Base-by-base conservation (phyloP, 257 asterid species). In the Nyctanthes arbortristis region DNA sequence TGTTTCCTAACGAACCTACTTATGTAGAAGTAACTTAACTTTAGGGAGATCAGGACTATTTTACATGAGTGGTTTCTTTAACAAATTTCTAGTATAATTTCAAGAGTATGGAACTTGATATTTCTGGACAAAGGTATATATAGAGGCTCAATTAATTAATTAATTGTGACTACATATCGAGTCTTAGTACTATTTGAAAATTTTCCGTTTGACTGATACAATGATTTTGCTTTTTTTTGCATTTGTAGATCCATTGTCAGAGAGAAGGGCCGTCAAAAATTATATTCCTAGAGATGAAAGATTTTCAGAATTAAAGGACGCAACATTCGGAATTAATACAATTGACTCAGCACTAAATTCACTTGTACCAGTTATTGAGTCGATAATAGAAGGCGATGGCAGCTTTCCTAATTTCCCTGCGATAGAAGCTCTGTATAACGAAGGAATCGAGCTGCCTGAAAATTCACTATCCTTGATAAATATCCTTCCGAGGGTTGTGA, bases 261-360 rank as follows among this genome's bases (percentile, higher is more conserved):
- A 88, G 79, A 25, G 88, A 0, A 83, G 85, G 73, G 24, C 68
- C 33, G 0, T 5, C 1, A 0, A 0, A 10, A 14, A 74, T 0
- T 90, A 90, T 43, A 89, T 90, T 43, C 97, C 97, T 11, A 82
- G 97, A 65, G 96, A 88, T 64, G 96, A 91, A 60, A 80, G 81
- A 2, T 88, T 91, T 52, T 70, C 92, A 1, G 87, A 85, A 66
- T 73, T 85, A 10, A 90, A 90, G 82, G 35, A 59, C 24, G 0
- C 11, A 58, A 61, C 83, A 3, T 85, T 88, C 85, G 13, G 63
- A 0, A 85, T 74, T 13, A 88, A 83, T 32, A 55, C 90, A 1
- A 0, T 90, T 0, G 73, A 62, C 54, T 76, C 88, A 0, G 89
- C 76, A 57, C 11, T 86, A 0, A 94, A 82, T 3, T 80, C 76